Evolutionary conservation across 1,284 basidiomycete genomes (phyloP).

Genomic region (Tremellales sp.): DNA sequence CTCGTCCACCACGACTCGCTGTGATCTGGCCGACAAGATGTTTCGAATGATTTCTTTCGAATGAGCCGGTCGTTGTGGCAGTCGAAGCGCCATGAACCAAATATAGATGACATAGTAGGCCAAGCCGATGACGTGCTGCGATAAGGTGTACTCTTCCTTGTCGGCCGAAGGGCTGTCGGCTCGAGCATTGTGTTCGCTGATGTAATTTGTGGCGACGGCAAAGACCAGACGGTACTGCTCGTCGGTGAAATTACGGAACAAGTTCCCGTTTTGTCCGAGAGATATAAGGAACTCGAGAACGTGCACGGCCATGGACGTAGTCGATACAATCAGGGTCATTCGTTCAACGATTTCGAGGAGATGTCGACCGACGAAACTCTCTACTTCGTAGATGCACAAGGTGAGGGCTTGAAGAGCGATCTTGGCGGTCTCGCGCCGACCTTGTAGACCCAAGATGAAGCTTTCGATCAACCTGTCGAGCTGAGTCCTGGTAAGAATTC

Average conservation of each 20-base stretch:
- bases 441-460: constrained; percentile 70
- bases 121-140: constrained; percentile 90
- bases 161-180: constrained; percentile 50
- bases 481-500: constrained; percentile 60
- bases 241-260: constrained; percentile 92
- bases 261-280: constrained; percentile 69
- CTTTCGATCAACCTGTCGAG: constrained; percentile 72
- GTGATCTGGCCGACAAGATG: constrained; percentile 82
- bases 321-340: constrained; percentile 91
- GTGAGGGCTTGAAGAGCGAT: constrained; percentile 89
- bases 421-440: constrained; percentile 75
- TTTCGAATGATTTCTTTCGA: constrained; percentile 84
- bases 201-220: constrained; percentile 89
- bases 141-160: constrained; percentile 74
- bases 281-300: constrained; percentile 90
- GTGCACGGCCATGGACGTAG: constrained; percentile 87
- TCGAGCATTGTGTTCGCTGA: constrained; percentile 67
- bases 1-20: constrained; percentile 70
- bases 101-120: constrained; percentile 90
- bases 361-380: constrained; percentile 73
- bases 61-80: constrained; percentile 78
- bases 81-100: constrained; percentile 89
- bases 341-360: constrained; percentile 80
- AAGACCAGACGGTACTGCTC: constrained; percentile 92
- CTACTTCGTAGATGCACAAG: constrained; percentile 83